Evolutionary conservation across 2,329 filamentous ascomycete species (phyloP), one percentile per base, ranked within the genome.

Genomic region (Ascomycota sp.): DNA sequence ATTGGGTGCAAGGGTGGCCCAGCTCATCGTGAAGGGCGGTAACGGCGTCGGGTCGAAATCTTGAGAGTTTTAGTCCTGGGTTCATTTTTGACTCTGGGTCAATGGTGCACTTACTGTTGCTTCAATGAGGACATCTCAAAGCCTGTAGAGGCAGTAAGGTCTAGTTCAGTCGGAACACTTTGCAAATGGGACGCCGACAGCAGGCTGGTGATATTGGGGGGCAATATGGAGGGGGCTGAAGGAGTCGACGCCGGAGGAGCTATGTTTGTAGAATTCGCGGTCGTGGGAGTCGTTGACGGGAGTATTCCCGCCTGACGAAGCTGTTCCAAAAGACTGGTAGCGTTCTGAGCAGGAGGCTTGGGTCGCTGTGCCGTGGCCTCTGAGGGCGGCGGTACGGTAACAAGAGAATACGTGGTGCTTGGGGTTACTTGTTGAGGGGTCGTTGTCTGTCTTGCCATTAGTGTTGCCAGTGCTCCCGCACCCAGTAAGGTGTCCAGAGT

Each of bases 1-100:
- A 98, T 38, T 86, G 86, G 9, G 76, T 80, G 52, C 89, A 98
- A 36, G 84, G 79, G 38, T 83, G 79, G 0, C 86, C 80, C 29
- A 82, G 69, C 13, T 76, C 71, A 39, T 86, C 80, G 48, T 92
- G 86, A 7, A 95, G 66, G 12, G 63, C 64, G 12, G 71, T 62
- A 7, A 92, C 62, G 10, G 92, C 60, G 41, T 82, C 68, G 10
- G 77, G 75, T 11, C 80, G 78, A 41, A 74, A 76, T 44, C 76
- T 81, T 13, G 46, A n/a, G 10, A 10, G 6, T 9, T 21, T n/a
- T 5, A 12, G 27, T 33, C 27, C 16, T 21, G 16, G 16, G 16
- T 3, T 21, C 16, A 21, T 21, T 21, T 21, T 21, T 21, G 4
- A 9, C 29, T 30, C 3, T 30, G 29, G 3, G 13, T 9, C 6